These are phyloP conservation scores for Melastoma candidum DNA, from an alignment of 441 rosid species.

Conservation along the genomic window DNA sequence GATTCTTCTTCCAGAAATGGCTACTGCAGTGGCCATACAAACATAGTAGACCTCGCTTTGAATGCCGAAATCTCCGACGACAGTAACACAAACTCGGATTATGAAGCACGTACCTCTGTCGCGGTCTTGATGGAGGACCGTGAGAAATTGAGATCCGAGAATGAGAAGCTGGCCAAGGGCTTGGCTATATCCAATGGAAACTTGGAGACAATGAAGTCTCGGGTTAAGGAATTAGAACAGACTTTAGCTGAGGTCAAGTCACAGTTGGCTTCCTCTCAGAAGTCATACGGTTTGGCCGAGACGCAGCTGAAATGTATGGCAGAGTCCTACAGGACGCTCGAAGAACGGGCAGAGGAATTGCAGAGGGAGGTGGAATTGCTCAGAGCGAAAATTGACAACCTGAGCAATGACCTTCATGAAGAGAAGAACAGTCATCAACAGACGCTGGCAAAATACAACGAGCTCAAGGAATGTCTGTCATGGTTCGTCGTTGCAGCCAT, in stretches of 20 bases:
- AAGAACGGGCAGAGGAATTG: conserved; percentile 56
- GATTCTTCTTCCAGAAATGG: conserved; percentile 42
- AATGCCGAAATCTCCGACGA: conserved; percentile 80
- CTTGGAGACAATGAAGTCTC: conserved; percentile 57
- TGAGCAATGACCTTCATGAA: conserved; percentile 58
- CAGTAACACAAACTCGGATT: conserved; percentile 42
- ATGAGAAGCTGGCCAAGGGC: conserved; percentile 46
- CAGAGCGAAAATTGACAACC: conserved; percentile 32
- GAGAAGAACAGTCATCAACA: conserved; percentile 51
- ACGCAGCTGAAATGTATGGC: conserved; percentile 95
- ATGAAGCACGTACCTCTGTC: conserved; percentile 31
- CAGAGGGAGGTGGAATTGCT: conserved; percentile 64
- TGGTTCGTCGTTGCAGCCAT: conserved; percentile 28
- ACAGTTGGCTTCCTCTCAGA: conserved; percentile 51
- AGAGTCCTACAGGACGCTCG: conserved; percentile 83
- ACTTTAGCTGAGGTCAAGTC: conserved; percentile 57
- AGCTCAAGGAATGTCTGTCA: conserved; percentile 69
- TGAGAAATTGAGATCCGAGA: conserved; percentile 60
- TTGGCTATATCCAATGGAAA: conserved; percentile 51
- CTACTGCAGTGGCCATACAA: conserved; percentile 46
- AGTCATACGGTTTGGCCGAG: conserved; percentile 67
- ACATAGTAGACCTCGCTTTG: conserved; percentile 42
- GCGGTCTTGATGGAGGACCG: conserved; percentile 46
- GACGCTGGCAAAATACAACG: conserved; percentile 54
- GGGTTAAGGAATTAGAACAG: conserved; percentile 69